Conservation (phyloP, 2,329 filamentous ascomycete genomes). For the Delphinella strobiligena region DNA sequence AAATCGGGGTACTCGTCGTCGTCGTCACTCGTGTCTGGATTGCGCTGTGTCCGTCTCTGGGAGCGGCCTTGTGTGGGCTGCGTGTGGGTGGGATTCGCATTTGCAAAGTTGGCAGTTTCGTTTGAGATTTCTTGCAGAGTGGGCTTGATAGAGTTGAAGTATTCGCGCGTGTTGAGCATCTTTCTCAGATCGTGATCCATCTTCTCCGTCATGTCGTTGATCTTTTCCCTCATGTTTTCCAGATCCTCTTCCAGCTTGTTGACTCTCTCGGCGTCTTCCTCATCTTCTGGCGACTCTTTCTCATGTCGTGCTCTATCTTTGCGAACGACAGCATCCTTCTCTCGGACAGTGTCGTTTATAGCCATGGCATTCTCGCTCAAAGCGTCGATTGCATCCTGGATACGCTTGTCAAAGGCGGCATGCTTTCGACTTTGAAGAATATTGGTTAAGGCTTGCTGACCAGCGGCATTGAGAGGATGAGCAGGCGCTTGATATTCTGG, state of each 20-base stretch:
- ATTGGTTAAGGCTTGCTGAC: slow-evolving; percentile 33
- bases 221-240: slow-evolving; percentile 28
- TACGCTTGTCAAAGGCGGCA: slow-evolving; percentile 34
- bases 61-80: slow-evolving; percentile 25
- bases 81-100: slow-evolving; percentile 19
- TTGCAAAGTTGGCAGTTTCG: slow-evolving; percentile 22
- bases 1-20: slow-evolving; percentile 28
- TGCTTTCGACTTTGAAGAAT: slow-evolving; percentile 32
- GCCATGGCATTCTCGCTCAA: slow-evolving; percentile 38
- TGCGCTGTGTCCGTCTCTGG: slow-evolving; percentile 18
- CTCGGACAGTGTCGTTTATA: slow-evolving; percentile 44
- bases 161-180: slow-evolving; percentile 44
- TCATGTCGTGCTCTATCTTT: slow-evolving; percentile 17
- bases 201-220: slow-evolving; percentile 38
- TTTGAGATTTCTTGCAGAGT: slow-evolving; percentile 31
- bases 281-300: slow-evolving; percentile 18
- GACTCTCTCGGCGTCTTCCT: slow-evolving; percentile 23
- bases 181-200: slow-evolving; percentile 47
- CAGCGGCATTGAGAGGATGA: slow-evolving; percentile 37
- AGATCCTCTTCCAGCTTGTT: slow-evolving; percentile 29
- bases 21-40: slow-evolving; percentile 14
- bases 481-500: slow-evolving; percentile 42
- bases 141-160: slow-evolving; percentile 31
- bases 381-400: slow-evolving; percentile 33
- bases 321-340: slow-evolving; percentile 15